Conservation (phyloP, 1,139 yeast species). For the Candida gigantensis region DNA sequence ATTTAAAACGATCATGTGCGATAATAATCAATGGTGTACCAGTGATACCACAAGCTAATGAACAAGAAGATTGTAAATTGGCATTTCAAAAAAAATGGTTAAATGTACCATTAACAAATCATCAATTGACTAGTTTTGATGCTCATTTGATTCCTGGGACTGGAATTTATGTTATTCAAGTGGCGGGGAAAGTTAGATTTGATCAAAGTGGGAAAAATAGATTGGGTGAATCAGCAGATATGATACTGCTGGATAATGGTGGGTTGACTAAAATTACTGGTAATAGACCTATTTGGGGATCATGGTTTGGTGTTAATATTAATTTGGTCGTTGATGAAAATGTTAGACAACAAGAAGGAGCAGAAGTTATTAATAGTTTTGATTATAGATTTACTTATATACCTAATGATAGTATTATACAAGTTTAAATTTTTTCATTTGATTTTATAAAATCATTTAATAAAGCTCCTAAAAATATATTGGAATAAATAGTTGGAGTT, state of each 20-base stretch:
- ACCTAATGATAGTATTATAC: slow-evolving; percentile 58
- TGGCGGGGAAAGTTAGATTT: slow-evolving; percentile 67
- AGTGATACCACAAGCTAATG: slow-evolving; percentile 41
- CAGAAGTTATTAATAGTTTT: slow-evolving; percentile 53
- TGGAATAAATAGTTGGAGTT: slow-evolving; percentile 29
- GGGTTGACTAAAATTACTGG: slow-evolving; percentile 12
- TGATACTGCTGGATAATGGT: slow-evolving; percentile 22
- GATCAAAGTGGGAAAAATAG: slow-evolving; percentile 72
- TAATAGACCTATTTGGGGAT: slow-evolving; percentile 55
- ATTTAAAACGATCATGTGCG: slow-evolving; percentile 46
- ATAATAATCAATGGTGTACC: slow-evolving; percentile 70
- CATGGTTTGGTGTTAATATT: slow-evolving; percentile 67
- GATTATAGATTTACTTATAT: slow-evolving; percentile 66
- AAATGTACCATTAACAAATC: slow-evolving; percentile 60
- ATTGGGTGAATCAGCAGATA: slow-evolving; percentile 60
- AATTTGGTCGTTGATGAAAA: slow-evolving; percentile 60
- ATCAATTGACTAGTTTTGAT: slow-evolving; percentile 62
- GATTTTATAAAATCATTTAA: slow-evolving; percentile 16
- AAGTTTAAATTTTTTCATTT: slow-evolving; percentile 20
- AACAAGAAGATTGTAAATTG: slow-evolving; percentile 46
- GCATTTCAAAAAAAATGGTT: slow-evolving; percentile 70
- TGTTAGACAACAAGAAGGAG: slow-evolving; percentile 44
- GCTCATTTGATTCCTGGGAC: slow-evolving; percentile 74
- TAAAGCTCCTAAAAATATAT: slow-evolving; percentile 34
- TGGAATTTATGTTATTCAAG: slow-evolving; percentile 52